phyloP scores from a whole-genome alignment of 129 eudicot species.

The Tanacetum coccineum region DNA sequence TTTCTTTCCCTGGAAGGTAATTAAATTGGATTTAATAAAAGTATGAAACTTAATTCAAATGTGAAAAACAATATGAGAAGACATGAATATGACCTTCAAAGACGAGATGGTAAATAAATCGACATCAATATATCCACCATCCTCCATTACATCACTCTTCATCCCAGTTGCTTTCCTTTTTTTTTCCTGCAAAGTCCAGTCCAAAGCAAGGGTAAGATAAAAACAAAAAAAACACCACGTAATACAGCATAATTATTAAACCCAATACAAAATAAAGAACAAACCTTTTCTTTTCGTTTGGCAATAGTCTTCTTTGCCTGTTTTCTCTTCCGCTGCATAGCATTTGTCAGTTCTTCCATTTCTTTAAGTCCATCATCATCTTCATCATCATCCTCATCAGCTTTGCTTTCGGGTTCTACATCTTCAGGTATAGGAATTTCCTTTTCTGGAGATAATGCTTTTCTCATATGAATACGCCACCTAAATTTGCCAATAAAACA shows the following conservation, averaged over 20 bases:
- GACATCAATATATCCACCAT: conserved; percentile 61
- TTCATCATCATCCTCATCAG: conserved; percentile 36
- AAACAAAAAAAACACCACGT: not conserved
- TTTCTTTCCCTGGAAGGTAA: conserved; percentile 62
- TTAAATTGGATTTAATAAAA: not conserved
- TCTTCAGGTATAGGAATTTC: conserved; percentile 29
- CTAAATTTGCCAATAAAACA: conserved; percentile 32
- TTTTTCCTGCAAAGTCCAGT: conserved; percentile 61
- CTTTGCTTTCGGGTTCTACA: conserved; percentile 36
- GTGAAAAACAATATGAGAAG: not conserved
- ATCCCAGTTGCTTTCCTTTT: conserved; percentile 81
- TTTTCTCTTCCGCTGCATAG: conserved; percentile 74
- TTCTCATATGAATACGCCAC: conserved; percentile 82
- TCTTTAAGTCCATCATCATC: conserved; percentile 62
- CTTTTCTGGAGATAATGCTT: conserved; percentile 63
- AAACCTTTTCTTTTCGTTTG: conserved; percentile 75
- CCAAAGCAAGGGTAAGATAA: not conserved
- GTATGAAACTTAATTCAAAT: not conserved
- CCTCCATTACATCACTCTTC: conserved; percentile 77
- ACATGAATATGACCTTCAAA: conserved; percentile 54
- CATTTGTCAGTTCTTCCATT: conserved; percentile 76
- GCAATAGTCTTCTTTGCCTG: conserved; percentile 54
- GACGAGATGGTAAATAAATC: conserved; percentile 58
- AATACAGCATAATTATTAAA: not conserved
- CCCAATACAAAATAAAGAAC: not conserved